phyloP scores from a whole-genome alignment of 768 basidiomycete genomes.

The Crepidotus variabilis region DNA sequence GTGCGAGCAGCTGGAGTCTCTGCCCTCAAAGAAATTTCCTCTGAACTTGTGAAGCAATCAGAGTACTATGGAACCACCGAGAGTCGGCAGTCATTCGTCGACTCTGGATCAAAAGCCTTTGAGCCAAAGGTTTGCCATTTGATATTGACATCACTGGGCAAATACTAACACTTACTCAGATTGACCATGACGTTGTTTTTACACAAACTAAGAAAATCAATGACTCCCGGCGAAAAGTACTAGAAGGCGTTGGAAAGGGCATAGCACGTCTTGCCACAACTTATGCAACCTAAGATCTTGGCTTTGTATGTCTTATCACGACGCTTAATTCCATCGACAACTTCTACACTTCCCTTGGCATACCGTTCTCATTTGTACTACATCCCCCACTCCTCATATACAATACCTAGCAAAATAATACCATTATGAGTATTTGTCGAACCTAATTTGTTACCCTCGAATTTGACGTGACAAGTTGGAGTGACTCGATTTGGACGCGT shows the following conservation, averaged over 20 bases:
- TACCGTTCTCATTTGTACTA: neutral
- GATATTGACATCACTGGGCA: conserved; percentile 23
- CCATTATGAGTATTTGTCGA: neutral
- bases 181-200: conserved; percentile 62
- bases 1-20: conserved; percentile 50
- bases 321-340: neutral
- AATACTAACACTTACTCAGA: conserved; percentile 32
- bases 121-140: conserved; percentile 29
- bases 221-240: conserved; percentile 67
- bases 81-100: conserved; percentile 46
- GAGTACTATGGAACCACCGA: conserved; percentile 53
- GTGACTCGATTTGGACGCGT: conserved; percentile 10
- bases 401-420: neutral
- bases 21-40: conserved; percentile 56
- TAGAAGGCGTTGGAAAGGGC: conserved; percentile 72
- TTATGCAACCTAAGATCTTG: conserved; percentile 1
- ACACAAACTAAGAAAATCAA: conserved; percentile 59
- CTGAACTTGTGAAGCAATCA: conserved; percentile 41
- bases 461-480: neutral
- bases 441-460: neutral
- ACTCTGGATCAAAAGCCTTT: conserved; percentile 38
- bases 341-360: conserved; percentile 9
- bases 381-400: conserved; percentile 8
- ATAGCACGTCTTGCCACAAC: conserved; percentile 39
- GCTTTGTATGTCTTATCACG: neutral